Percentiles rank a stretch among this genome's conserved stretches.
These are phyloP conservation scores for Quercus rubra DNA, from an alignment of 306 rosid species.

Conservation along the genomic window DNA sequence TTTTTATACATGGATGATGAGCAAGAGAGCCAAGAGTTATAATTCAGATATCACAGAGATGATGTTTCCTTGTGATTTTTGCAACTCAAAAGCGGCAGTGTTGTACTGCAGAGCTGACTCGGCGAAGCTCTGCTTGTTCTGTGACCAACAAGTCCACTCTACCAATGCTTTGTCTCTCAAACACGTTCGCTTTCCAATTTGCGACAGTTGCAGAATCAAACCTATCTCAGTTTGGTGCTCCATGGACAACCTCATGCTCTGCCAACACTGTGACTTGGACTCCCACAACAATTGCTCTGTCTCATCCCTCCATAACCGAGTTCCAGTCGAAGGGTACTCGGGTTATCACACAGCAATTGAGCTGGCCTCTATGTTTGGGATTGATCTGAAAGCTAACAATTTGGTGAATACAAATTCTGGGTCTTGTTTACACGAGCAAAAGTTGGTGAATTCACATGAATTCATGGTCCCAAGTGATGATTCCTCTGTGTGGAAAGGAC, in stretches of 20 bases:
- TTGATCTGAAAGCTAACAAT: conserved; percentile 1
- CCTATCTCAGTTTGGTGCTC: conserved; percentile 23
- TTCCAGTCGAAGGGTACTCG: conserved; percentile 21
- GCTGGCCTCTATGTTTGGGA: conserved; percentile 24
- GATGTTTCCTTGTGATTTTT: conserved; percentile 35
- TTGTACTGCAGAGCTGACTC: conserved; percentile 41
- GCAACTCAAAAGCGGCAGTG: conserved; percentile 33
- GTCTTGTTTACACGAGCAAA: background rate
- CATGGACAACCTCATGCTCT: conserved; percentile 29
- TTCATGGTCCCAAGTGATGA: conserved; percentile 3
- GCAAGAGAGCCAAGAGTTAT: too few relatives aligned
- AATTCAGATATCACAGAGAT: background rate
- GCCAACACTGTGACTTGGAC: conserved; percentile 34
- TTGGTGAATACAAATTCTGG: background rate
- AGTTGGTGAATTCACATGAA: background rate
- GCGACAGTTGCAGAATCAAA: conserved; percentile 27
- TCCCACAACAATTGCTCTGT: conserved; percentile 4
- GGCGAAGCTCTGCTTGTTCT: conserved; percentile 38
- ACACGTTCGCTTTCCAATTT: conserved; percentile 44
- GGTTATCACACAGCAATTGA: conserved; percentile 39
- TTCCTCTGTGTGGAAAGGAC: background rate
- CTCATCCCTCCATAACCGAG: conserved; percentile 7
- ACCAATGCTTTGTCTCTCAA: conserved; percentile 51
- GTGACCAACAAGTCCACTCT: conserved; percentile 50
- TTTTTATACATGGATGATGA: background rate